phyloP scores from a whole-genome alignment of 1,284 basidiomycete species.

The Ustilago hordei region DNA sequence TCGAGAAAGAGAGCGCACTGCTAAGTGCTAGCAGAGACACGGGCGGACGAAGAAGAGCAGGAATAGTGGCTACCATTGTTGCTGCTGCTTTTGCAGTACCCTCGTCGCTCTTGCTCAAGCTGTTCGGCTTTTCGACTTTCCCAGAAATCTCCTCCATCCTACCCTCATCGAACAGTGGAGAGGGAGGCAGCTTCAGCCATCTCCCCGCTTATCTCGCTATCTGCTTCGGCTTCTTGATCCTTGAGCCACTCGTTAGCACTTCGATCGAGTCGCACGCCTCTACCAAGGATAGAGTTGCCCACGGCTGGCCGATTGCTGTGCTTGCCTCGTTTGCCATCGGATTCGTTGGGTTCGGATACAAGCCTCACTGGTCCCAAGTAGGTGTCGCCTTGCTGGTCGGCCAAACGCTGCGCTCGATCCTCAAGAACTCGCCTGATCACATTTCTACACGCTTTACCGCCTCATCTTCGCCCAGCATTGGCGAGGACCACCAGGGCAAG shows the following conservation, averaged over 20 bases:
- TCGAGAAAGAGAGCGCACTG: slow-evolving; percentile 60
- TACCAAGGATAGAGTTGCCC: slow-evolving; percentile 51
- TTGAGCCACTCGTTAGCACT: slow-evolving; percentile 62
- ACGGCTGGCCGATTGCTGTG: slow-evolving; percentile 66
- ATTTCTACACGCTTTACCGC: slow-evolving; percentile 48
- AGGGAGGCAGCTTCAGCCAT: slow-evolving; percentile 30
- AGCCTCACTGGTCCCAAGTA: slow-evolving; percentile 40
- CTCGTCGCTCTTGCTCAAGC: slow-evolving; percentile 34
- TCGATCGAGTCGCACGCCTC: slow-evolving; percentile 64
- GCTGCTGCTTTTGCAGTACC: slow-evolving; percentile 56
- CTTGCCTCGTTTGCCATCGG: slow-evolving; percentile 57
- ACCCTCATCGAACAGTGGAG: slow-evolving; percentile 9
- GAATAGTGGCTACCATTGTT: slow-evolving; percentile 59
- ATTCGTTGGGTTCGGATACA: slow-evolving; percentile 59
- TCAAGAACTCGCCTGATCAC: slow-evolving; percentile 62
- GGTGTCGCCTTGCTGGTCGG: slow-evolving; percentile 53
- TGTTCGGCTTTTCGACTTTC: slow-evolving; percentile 51
- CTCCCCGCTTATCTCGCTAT: slow-evolving; percentile 62
- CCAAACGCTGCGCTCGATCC: slow-evolving; percentile 57
- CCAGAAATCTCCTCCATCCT: slow-evolving; percentile 43
- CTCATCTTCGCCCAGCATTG: slow-evolving; percentile 12
- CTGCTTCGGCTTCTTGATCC: slow-evolving; percentile 56
- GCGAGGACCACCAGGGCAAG: not conserved
- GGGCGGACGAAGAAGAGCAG: slow-evolving; percentile 61
- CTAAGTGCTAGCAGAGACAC: slow-evolving; percentile 49